Percentiles rank a stretch among this genome's conserved stretches.
phyloP scores from a whole-genome alignment of 257 asterid genomes.

The Solanum microdontum region DNA sequence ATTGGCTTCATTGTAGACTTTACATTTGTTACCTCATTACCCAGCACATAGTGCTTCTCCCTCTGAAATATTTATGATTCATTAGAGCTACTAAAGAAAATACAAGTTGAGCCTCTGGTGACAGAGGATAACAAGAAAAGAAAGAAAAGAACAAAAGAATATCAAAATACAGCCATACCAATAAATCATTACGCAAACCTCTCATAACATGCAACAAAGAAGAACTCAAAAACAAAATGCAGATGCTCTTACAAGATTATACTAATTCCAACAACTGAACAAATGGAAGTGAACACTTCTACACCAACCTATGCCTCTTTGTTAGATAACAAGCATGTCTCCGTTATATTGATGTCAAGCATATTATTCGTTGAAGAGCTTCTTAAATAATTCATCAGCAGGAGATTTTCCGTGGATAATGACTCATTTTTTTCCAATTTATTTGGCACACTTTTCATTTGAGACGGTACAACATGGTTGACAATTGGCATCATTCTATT shows the following conservation, averaged over 20 bases:
- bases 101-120: neutral
- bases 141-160: neutral
- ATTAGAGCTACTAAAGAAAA: neutral
- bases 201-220: neutral
- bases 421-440: neutral
- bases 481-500: neutral
- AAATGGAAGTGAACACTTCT: neutral
- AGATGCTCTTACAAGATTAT: neutral
- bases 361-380: neutral
- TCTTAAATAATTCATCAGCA: neutral
- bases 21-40: constrained; percentile 43
- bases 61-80: constrained; percentile 42
- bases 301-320: neutral
- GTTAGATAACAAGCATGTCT: neutral
- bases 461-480: neutral
- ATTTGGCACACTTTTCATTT: neutral
- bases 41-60: constrained; percentile 47
- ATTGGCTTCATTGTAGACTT: constrained; percentile 67
- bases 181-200: neutral
- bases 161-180: neutral
- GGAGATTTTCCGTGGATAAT: neutral
- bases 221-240: neutral
- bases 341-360: neutral
- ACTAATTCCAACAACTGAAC: neutral
- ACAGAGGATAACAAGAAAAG: neutral